Base-by-base conservation (phyloP, 306 rosid genomes). In the Abrus pulchellus region DNA sequence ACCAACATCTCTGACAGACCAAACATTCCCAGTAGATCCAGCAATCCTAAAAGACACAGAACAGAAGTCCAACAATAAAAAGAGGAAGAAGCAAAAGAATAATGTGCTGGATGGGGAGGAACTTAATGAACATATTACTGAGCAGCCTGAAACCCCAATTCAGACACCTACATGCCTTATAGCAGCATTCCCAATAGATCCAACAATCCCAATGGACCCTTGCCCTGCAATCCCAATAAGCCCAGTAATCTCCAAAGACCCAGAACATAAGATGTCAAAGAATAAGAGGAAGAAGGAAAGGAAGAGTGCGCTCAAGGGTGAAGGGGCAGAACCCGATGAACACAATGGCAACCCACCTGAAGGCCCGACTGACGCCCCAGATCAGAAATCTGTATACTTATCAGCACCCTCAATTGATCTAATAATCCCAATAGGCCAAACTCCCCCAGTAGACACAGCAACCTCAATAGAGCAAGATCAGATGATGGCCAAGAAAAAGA, bases 401-500 rank as follows among this genome's bases (percentile, higher is more conserved):
- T 47, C 33, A 56, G 59, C 75, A 13, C 28, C 68, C 40, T n/a
- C 77, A 73, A 3, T 64, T 29, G 36, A 36, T 36, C 44, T 13
- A 11, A 29, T 33, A 33, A 4, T 40, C 45, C 34, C 47, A 36
- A 20, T 13, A 14, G 14, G 14, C 5, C 14, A 20, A 20, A 20
- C 76, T 53, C 20, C 63, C 20, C 63, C 63, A 50, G 29, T 40
- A 41, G 32, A 0, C 4, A 7, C 3, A 27, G 30, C 34, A 1
- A 56, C 7, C 12, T 32, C 62, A 0, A 36, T 7, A 4, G 43
- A 33, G 1, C 44, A 20, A 14, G 41, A 45, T 3, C 56, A 45
- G 5, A 68, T 5, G 88, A 80, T 74, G 66, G 9, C 59, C 30
- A 49, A 20, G 40, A 36, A 50, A 41, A 49, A 40, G 38, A 49